A percentile compares a stretch with the other conserved stretches of the same genome.
phyloP scores from a whole-genome alignment of 2,329 filamentous ascomycete genomes.

The Verticillium alfalfae region DNA sequence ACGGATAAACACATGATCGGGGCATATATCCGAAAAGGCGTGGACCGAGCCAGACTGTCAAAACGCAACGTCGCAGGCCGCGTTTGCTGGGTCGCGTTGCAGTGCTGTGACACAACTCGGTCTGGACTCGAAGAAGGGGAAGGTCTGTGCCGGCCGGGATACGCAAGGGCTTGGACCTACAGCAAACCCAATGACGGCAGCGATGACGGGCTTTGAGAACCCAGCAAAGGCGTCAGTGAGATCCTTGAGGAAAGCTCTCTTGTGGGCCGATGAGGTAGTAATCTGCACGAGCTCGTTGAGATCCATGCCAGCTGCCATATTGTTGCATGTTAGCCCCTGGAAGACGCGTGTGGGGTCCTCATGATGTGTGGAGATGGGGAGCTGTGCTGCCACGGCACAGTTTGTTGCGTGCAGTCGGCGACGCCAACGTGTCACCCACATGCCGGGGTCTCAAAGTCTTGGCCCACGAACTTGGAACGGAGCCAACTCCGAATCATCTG shows the following conservation, averaged over 20 bases:
- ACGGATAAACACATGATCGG: neutral
- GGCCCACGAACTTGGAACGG: neutral
- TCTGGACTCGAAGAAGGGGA: no score
- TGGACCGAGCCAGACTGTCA: neutral
- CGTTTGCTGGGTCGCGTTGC: neutral
- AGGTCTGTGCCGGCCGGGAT: no score
- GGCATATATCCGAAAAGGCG: neutral
- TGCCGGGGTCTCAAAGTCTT: neutral
- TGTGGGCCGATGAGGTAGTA: slow-evolving; percentile 16
- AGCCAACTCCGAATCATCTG: neutral
- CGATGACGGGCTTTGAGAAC: slow-evolving; percentile 41
- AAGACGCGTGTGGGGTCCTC: neutral
- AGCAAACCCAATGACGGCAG: slow-evolving; percentile 43
- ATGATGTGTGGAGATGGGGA: neutral
- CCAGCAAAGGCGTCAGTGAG: slow-evolving; percentile 27
- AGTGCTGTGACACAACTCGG: neutral
- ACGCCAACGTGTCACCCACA: neutral
- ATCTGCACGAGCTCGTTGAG: slow-evolving; percentile 14
- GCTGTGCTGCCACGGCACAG: no score
- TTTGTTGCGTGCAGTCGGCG: neutral
- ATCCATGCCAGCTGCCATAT: slow-evolving; percentile 12
- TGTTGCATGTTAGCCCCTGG: neutral
- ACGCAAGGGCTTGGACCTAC: slow-evolving; percentile 23
- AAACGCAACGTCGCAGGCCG: neutral
- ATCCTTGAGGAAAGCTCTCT: slow-evolving; percentile 25